Conservation (phyloP, 2,329 filamentous ascomycete genomes). For the Cordyceps sp. region DNA sequence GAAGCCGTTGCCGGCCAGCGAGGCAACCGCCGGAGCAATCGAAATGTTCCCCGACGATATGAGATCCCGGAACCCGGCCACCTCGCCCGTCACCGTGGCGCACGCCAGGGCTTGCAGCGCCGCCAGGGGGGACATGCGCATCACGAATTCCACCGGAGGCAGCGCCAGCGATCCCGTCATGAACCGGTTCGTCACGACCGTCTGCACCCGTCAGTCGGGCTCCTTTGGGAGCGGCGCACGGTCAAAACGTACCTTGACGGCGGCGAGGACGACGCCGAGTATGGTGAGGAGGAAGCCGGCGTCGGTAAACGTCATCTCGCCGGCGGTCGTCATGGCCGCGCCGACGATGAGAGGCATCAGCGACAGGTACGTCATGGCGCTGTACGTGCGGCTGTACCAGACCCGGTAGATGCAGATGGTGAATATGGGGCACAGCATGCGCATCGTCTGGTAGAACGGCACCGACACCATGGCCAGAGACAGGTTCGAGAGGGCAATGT, state of each 20-base stretch:
- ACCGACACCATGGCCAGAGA: constrained; percentile 45
- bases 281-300: constrained; percentile 38
- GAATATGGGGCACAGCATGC: constrained; percentile 44
- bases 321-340: constrained; percentile 40
- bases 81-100: constrained; percentile 34
- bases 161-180: constrained; percentile 44
- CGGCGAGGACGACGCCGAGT: constrained; percentile 34
- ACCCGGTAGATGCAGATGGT: constrained; percentile 44
- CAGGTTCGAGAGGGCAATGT: constrained; percentile 47
- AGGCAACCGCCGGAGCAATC: constrained; percentile 19
- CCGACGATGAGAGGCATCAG: constrained; percentile 44
- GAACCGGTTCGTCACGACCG: constrained; percentile 45
- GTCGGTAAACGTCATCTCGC: constrained; percentile 45
- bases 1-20: constrained; percentile 31
- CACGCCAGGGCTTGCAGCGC: constrained; percentile 36
- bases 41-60: constrained; percentile 18
- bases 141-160: constrained; percentile 41
- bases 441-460: constrained; percentile 49
- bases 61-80: constrained; percentile 21
- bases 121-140: constrained; percentile 45
- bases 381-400: constrained; percentile 37
- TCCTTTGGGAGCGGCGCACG: not conserved
- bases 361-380: constrained; percentile 38
- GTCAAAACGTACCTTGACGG: constrained; percentile 28
- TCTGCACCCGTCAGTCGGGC: constrained; percentile 16